Evolutionary conservation across 768 basidiomycete genomes (phyloP), one percentile per base, ranked within the genome.

Genomic region (Tricholoma sp.): DNA sequence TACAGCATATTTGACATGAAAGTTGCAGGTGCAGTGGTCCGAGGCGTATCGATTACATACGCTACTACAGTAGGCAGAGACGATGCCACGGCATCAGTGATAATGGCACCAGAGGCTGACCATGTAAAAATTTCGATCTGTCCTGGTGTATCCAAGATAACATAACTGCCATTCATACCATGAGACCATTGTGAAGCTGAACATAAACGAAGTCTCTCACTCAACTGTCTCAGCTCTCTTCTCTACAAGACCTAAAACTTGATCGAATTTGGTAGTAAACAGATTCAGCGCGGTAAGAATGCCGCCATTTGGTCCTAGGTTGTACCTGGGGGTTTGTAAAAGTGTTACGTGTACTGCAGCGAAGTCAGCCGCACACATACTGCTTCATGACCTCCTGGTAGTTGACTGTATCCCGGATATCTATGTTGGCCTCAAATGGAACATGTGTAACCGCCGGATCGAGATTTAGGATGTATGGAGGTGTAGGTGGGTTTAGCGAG

Each of bases 1-100:
- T 98, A 99, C 42, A 99, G 80, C 97, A 99, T 99, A 72, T 99
- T 99, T 17, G 88, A 91, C 97, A 98, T 99, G 72, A 99, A 99
- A 3, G 97, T 99, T 13, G 96, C 94, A 0, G 97, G 97, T 0
- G 92, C 86, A 0, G 89, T 88, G 17, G 93, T 94, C 59, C 97
- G 80, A 18, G 97, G 97, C 3, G 97, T 99, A 71, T 99, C 97
- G 62, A 99, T 93, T 58, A 99, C 82, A 67, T 98, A 99, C 13
- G 97, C 97, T 34, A 99, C 86, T 33, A 96, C 92, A 1, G 97
- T 88, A 5, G 97, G 97, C 56, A 98, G 76, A 0, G 94, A 84
- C 2, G 92, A 91, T 0, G 97, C 97, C 41, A 99, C 79, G 15
- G 97, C 92, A 67, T 98, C 95, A 41, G 97, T 99, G 64, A 99